These are phyloP conservation scores for Rehmannia glutinosa DNA, from an alignment of 257 asterid genomes.

Conservation along the genomic window DNA sequence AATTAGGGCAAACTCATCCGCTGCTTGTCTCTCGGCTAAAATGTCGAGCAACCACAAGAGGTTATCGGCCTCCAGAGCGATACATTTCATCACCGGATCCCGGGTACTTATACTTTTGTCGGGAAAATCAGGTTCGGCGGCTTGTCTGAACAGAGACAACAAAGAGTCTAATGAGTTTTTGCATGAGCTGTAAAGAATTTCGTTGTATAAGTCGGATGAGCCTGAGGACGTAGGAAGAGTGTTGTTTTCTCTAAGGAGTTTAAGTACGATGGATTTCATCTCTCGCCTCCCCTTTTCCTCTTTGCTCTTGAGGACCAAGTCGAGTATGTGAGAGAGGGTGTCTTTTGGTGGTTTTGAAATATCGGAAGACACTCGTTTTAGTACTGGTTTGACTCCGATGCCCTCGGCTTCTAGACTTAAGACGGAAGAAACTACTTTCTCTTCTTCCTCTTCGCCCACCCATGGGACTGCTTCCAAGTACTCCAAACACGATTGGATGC, in stretches of 20 bases:
- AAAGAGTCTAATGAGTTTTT: conserved; percentile 51
- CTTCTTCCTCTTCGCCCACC: conserved; percentile 98
- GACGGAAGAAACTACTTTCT: conserved; percentile 70
- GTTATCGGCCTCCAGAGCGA: conserved; percentile 70
- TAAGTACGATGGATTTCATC: conserved; percentile 75
- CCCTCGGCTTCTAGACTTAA: conserved; percentile 61
- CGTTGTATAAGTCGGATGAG: conserved; percentile 55
- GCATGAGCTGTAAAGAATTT: conserved; percentile 60
- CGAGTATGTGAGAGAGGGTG: conserved; percentile 68
- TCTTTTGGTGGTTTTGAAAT: conserved; percentile 49
- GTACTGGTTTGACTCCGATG: conserved; percentile 59
- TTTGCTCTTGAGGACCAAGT: conserved; percentile 73
- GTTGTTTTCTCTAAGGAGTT: conserved; percentile 71
- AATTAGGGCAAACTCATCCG: conserved; percentile 61
- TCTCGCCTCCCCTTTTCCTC: conserved; percentile 90
- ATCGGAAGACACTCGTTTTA: conserved; percentile 77
- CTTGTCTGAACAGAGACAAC: conserved; percentile 59
- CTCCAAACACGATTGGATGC: conserved; percentile 75
- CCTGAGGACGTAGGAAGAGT: conserved; percentile 45
- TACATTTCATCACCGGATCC: conserved; percentile 41
- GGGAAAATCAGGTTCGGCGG: conserved; percentile 44
- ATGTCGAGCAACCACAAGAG: conserved; percentile 85
- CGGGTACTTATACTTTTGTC: conserved; percentile 18
- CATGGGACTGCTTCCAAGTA: conserved; percentile 98
- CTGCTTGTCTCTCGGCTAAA: conserved; percentile 60